Evolutionary conservation across 768 basidiomycete species (phyloP).

Genomic region (Xerocomus potaroensis): DNA sequence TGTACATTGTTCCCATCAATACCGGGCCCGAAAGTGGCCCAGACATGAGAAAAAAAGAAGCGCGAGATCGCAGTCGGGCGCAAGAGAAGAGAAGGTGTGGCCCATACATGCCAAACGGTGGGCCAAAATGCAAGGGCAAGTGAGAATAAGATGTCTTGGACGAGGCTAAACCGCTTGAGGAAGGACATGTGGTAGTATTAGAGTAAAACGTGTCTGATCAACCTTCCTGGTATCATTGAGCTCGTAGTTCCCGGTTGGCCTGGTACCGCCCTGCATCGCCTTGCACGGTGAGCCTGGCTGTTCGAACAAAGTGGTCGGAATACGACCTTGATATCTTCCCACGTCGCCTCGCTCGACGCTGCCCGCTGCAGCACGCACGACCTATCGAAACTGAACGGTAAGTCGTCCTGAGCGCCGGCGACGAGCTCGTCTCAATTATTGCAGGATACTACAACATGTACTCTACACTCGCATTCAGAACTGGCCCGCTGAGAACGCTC

Average conservation of each 20-base stretch:
- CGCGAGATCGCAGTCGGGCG: constrained; percentile 43
- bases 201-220: too few relatives aligned
- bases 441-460: not conserved
- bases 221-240: too few relatives aligned
- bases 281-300: too few relatives aligned
- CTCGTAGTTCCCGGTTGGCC: too few relatives aligned
- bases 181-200: constrained; percentile 12
- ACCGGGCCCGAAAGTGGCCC: constrained; percentile 45
- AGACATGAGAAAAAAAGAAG: constrained; percentile 57
- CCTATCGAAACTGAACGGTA: too few relatives aligned
- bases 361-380: too few relatives aligned
- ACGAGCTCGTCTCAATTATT: too few relatives aligned
- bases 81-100: constrained; percentile 42
- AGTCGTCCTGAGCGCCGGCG: too few relatives aligned
- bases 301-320: too few relatives aligned
- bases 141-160: constrained; percentile 40
- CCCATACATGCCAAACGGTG: constrained; percentile 42
- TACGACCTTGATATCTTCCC: too few relatives aligned
- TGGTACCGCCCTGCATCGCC: too few relatives aligned
- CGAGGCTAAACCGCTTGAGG: constrained; percentile 29
- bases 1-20: constrained; percentile 40
- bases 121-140: constrained; percentile 37
- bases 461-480: constrained; percentile 4
- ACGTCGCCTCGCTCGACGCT: too few relatives aligned
- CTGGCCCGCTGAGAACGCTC: constrained; percentile 12